Percentiles rank a stretch among this genome's conserved stretches.
Evolutionary conservation across 306 rosid genomes (phyloP).

Genomic region (Trifolium subterraneum): DNA sequence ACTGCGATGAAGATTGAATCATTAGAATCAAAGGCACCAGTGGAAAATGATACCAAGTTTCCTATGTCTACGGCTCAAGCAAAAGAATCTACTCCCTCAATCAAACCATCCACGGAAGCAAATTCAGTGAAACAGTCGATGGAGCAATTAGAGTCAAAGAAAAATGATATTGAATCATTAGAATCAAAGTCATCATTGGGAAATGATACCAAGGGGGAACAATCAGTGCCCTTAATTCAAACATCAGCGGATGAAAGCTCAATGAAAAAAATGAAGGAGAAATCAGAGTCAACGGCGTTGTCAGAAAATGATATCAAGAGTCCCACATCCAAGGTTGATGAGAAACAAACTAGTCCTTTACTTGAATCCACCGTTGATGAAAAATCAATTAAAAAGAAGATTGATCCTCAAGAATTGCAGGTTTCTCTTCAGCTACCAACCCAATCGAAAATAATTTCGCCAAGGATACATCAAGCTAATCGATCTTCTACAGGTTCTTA

Average conservation of each 20-base stretch:
- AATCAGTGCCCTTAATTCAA: slow-evolving; percentile 15
- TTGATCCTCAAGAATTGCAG: slow-evolving; percentile 59
- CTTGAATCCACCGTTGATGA: slow-evolving; percentile 13
- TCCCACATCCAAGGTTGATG: slow-evolving; percentile 29
- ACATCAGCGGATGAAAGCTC: slow-evolving; percentile 26
- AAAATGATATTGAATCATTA: slow-evolving; percentile 31
- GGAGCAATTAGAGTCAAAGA: slow-evolving; percentile 38
- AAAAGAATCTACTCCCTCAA: slow-evolving; percentile 27
- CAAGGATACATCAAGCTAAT: slow-evolving; percentile 56
- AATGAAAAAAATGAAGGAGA: slow-evolving; percentile 40
- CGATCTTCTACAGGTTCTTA: slow-evolving; percentile 61
- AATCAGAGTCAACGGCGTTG: slow-evolving; percentile 20
- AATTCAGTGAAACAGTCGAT: slow-evolving; percentile 30
- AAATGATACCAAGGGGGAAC: slow-evolving; percentile 25
- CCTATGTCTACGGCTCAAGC: background rate
- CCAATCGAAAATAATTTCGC: slow-evolving; percentile 78
- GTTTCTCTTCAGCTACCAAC: slow-evolving; percentile 60
- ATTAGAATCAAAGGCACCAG: slow-evolving; percentile 43
- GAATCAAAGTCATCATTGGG: slow-evolving; percentile 29
- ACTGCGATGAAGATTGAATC: slow-evolving; percentile 32
- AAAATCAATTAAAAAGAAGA: slow-evolving; percentile 36
- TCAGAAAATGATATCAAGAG: slow-evolving; percentile 39
- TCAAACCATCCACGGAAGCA: slow-evolving; percentile 37
- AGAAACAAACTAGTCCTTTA: slow-evolving; percentile 38
- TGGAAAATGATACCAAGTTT: slow-evolving; percentile 5